Base-by-base conservation (phyloP, 2,329 filamentous ascomycete genomes). In the Talaromyces sp. region DNA sequence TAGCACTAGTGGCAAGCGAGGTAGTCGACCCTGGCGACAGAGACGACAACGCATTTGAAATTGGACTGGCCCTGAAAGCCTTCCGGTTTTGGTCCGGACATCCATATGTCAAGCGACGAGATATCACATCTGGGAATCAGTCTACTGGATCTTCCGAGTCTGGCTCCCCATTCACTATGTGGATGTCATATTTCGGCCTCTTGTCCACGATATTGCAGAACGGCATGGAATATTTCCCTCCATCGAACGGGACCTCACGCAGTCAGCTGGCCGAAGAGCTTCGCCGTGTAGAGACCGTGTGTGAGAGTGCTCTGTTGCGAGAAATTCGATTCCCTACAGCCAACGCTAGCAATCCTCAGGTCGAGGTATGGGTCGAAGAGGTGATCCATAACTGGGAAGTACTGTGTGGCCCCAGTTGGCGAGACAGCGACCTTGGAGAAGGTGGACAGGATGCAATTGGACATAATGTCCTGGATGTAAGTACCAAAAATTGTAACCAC, bases 271-370 rank as follows among this genome's bases (percentile, higher is more conserved):
- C 87, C 56, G 81, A 85, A 27, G 93, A 98, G 76, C 75, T 97
- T 58, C 90, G 91, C 71, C 85, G 84, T 56, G 88, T 93, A 10
- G 91, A 98, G 74, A 76, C 84, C 1, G 84, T 87, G 9, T 98
- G 96, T 71, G 92, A 97, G 73, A 82, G 82, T 17, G 80, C 95
- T 4, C 78, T 99, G 27, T 81, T 97, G 4, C 84, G 83, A 60
- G 91, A 96, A 71, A 90, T 89, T 0, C 82, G 83, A 29, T 99
- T 99, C 67, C 95, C 95, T 0, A 89, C 86, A 66, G 93, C 95
- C 0, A 88, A 90, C 49, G 86, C 95, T 68, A 82, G 85, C 56
- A 91, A 93, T 61, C 79, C 84, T 51, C 89, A 93, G 70, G 85
- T 98, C 2, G 93, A 98, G 71, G 79, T 80, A 9, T 98, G 95